These are phyloP conservation scores for Epichloe sibirici DNA, from an alignment of 2,329 filamentous ascomycete species.

Conservation along the genomic window DNA sequence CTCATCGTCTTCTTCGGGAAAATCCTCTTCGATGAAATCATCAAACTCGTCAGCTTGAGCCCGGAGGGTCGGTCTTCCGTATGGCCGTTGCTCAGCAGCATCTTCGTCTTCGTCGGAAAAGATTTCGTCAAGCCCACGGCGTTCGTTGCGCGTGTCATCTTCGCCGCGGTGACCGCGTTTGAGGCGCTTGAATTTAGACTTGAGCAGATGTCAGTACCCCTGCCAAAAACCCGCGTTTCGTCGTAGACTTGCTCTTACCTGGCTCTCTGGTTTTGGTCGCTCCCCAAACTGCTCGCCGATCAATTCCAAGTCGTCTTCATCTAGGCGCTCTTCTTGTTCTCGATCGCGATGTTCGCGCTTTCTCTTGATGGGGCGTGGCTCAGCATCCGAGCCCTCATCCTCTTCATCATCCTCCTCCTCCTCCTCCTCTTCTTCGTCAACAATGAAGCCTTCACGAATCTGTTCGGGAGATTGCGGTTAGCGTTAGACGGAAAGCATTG, in stretches of 20 bases:
- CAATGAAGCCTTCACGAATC: conserved; percentile 92
- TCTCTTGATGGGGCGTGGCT: conserved; percentile 48
- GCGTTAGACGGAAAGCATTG: background rate
- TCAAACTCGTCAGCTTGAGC: conserved; percentile 69
- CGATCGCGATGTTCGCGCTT: conserved; percentile 68
- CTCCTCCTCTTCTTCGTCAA: conserved; percentile 55
- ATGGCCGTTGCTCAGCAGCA: conserved; percentile 40
- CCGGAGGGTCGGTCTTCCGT: conserved; percentile 41
- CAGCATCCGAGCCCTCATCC: conserved; percentile 40
- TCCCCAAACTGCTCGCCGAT: conserved; percentile 72
- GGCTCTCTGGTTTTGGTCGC: conserved; percentile 47
- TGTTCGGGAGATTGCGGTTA: conserved; percentile 24
- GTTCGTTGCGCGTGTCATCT: conserved; percentile 48
- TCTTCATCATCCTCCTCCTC: conserved; percentile 46
- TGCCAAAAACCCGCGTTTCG: background rate
- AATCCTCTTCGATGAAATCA: conserved; percentile 95
- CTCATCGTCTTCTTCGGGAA: conserved; percentile 77
- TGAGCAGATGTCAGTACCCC: background rate
- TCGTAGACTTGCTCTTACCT: conserved; percentile 39
- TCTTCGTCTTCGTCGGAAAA: conserved; percentile 92
- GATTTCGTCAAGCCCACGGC: conserved; percentile 75
- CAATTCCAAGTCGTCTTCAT: conserved; percentile 91
- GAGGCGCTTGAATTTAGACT: conserved; percentile 91
- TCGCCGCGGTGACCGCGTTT: conserved; percentile 82
- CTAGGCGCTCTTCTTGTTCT: conserved; percentile 76